A percentile compares a stretch with the other conserved stretches of the same genome.
Evolutionary conservation across 192 early-diverging fungal genomes (phyloP).

Genomic region (Glomus cerebriforme): DNA sequence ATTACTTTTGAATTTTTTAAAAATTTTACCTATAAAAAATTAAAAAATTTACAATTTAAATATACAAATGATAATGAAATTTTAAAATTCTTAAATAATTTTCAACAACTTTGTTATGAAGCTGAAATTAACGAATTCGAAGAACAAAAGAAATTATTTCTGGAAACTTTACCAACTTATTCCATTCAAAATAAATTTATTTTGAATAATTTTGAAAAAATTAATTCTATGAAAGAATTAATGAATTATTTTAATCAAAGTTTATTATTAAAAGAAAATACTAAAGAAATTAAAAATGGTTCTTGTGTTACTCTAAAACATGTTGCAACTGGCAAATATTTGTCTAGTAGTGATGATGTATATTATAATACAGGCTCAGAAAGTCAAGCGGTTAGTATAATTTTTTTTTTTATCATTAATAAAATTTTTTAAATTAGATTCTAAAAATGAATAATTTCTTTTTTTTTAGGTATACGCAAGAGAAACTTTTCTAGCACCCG

Average conservation of each 20-base stretch:
- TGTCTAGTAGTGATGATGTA: neutral
- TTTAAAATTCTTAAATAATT: neutral
- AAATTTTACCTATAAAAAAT: neutral
- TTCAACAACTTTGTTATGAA: neutral
- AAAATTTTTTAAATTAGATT: no score
- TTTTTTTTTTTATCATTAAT: no score
- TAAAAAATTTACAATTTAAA: neutral
- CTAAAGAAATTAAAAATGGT: neutral
- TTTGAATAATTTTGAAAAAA: neutral
- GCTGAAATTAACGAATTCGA: neutral
- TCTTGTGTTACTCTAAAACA: constrained; percentile 40
- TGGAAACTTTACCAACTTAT: no score
- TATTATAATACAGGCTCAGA: no score
- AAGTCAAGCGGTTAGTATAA: no score
- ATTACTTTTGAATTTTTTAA: neutral
- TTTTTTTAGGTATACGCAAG: no score
- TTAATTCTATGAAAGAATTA: neutral
- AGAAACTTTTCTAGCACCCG: no score
- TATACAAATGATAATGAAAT: neutral
- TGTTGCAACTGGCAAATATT: constrained; percentile 40
- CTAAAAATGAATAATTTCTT: no score
- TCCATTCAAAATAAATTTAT: neutral
- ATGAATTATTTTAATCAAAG: no score
- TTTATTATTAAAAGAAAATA: no score
- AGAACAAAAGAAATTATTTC: neutral